Percentiles rank a stretch among this genome's conserved stretches.
These are phyloP conservation scores for Mycena galopus DNA, from an alignment of 768 basidiomycete species.

Conservation along the genomic window DNA sequence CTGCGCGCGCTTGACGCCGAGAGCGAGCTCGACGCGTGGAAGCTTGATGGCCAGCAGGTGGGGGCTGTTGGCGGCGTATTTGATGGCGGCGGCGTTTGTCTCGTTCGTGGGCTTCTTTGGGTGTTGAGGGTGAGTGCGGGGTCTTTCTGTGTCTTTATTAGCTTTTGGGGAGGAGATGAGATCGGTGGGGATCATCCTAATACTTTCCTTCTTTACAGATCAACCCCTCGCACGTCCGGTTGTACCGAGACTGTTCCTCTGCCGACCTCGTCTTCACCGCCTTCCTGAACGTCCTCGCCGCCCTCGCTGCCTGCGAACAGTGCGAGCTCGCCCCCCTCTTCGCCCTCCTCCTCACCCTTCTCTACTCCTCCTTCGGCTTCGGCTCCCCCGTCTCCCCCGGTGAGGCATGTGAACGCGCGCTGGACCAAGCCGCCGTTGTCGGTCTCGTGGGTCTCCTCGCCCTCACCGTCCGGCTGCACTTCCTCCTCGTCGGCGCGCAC, in stretches of 20 bases:
- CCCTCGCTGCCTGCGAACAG: slow-evolving; percentile 80
- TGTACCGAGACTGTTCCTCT: slow-evolving; percentile 87
- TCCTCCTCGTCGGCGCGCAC: slow-evolving; percentile 66
- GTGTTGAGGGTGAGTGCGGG: slow-evolving; percentile 68
- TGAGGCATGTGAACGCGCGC: slow-evolving; percentile 87
- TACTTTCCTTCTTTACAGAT: too few species aligned
- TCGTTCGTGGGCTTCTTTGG: slow-evolving; percentile 75
- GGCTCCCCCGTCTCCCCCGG: background rate
- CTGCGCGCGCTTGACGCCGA: slow-evolving; percentile 60
- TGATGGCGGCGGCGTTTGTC: slow-evolving; percentile 71
- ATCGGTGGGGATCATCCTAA: too few species aligned
- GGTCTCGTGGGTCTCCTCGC: slow-evolving; percentile 71
- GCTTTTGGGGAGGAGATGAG: background rate
- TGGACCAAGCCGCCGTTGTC: slow-evolving; percentile 74
- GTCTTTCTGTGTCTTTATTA: background rate
- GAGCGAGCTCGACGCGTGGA: slow-evolving; percentile 60
- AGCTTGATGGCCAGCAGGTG: slow-evolving; percentile 64
- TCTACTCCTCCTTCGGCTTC: background rate
- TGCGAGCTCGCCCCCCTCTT: slow-evolving; percentile 81
- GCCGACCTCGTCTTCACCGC: slow-evolving; percentile 84
- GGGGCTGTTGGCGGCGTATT: slow-evolving; percentile 75
- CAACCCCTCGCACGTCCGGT: slow-evolving; percentile 74
- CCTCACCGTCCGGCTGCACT: slow-evolving; percentile 78
- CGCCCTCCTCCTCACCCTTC: slow-evolving; percentile 58
- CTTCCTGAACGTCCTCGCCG: too few species aligned